Conservation (phyloP, 169 alveolate genomes). For the Plasmodium reichenowi region DNA sequence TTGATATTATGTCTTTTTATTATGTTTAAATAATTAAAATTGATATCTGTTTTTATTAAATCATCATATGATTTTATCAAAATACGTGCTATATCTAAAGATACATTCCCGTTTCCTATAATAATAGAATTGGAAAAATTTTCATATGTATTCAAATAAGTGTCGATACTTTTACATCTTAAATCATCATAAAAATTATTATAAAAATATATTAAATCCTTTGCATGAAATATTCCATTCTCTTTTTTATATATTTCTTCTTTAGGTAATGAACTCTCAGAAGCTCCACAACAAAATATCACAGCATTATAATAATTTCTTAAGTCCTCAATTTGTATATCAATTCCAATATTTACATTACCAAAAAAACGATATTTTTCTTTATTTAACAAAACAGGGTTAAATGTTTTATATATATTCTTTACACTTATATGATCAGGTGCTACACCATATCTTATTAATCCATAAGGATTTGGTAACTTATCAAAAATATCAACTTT, state of each 20-base stretch:
- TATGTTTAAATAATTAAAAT: slow-evolving; percentile 19
- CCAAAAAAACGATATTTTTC: slow-evolving; percentile 84
- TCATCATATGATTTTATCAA: slow-evolving; percentile 62
- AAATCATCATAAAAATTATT: slow-evolving; percentile 41
- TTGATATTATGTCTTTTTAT: slow-evolving; percentile 24
- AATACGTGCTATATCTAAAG: slow-evolving; percentile 89
- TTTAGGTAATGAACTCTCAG: slow-evolving; percentile 75
- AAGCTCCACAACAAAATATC: slow-evolving; percentile 88
- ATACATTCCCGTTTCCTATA: slow-evolving; percentile 92
- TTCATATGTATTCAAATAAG: slow-evolving; percentile 35
- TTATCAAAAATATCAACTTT: slow-evolving; percentile 88
- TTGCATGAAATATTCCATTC: slow-evolving; percentile 39
- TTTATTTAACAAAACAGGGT: slow-evolving; percentile 70
- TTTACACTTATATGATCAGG: slow-evolving; percentile 89
- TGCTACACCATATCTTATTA: slow-evolving; percentile 91
- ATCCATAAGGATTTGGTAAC: slow-evolving; percentile 88
- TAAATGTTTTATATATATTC: slow-evolving; percentile 79
- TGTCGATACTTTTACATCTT: slow-evolving; percentile 41
- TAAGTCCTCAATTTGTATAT: slow-evolving; percentile 79
- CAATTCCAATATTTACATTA: slow-evolving; percentile 82
- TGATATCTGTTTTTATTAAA: slow-evolving; percentile 57
- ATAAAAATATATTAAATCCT: slow-evolving; percentile 39
- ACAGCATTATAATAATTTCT: slow-evolving; percentile 77
- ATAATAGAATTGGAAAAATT: slow-evolving; percentile 71
- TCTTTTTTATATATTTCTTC: neutral